Evolutionary conservation across 2,329 filamentous ascomycete genomes (phyloP).

Genomic region (Chaetomiaceae sp.): DNA sequence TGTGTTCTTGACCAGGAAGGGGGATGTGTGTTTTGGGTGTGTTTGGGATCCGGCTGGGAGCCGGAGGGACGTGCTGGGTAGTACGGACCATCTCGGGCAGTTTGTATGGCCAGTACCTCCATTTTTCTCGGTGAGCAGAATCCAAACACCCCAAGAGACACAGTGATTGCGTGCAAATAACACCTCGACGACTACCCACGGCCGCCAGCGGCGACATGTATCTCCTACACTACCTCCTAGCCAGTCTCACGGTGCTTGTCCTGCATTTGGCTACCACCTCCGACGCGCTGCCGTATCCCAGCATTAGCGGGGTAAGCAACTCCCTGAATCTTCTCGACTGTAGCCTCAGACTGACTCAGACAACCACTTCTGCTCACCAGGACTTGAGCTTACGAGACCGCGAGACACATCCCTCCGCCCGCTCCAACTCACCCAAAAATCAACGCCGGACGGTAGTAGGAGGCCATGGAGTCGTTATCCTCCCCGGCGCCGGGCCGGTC

Average conservation of each 20-base stretch:
- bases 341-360: too few relatives aligned
- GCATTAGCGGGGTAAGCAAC: neutral
- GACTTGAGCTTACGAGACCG: too few relatives aligned
- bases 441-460: neutral
- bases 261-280: neutral
- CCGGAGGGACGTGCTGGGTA: neutral
- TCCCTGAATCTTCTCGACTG: too few relatives aligned
- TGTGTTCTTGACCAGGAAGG: neutral
- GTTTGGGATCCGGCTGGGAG: neutral
- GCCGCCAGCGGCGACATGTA: too few relatives aligned
- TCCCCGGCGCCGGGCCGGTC: neutral
- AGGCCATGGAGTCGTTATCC: neutral
- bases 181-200: too few relatives aligned
- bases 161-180: too few relatives aligned
- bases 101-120: too few relatives aligned
- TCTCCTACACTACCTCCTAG: neutral
- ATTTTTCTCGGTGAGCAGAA: too few relatives aligned
- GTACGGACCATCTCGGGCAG: neutral
- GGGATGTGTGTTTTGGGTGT: conserved; percentile 8
- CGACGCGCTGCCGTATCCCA: neutral
- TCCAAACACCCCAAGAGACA: too few relatives aligned
- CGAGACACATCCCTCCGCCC: too few relatives aligned
- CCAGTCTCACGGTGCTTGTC: neutral
- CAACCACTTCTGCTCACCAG: too few relatives aligned
- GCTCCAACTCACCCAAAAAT: neutral